Evolutionary conservation across 768 basidiomycete genomes (phyloP).

Genomic region (Pleurotus tuber-regium): DNA sequence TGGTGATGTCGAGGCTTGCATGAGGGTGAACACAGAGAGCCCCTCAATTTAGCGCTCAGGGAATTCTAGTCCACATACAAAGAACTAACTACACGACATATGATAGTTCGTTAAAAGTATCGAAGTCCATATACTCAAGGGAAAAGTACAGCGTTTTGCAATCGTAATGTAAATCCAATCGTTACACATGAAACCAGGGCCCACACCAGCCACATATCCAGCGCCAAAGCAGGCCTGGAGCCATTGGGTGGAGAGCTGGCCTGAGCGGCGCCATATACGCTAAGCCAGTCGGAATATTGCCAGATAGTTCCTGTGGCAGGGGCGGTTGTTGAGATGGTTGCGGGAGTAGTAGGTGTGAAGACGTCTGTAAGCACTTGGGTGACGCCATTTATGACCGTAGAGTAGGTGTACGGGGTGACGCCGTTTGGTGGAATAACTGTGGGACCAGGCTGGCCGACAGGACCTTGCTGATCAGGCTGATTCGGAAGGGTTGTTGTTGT

Average conservation of each 20-base stretch:
- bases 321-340: conserved; percentile 18
- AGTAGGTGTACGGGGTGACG: conserved; percentile 49
- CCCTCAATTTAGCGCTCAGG: no score
- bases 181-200: not conserved
- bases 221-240: not conserved
- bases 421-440: conserved; percentile 38
- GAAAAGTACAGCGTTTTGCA: not conserved
- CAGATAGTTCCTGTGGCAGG: conserved; percentile 38
- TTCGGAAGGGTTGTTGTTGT: conserved; percentile 20
- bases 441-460: conserved; percentile 54
- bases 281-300: conserved; percentile 14
- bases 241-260: conserved; percentile 1
- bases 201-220: not conserved
- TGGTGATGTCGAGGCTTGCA: conserved; percentile 2
- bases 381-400: conserved; percentile 41
- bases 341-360: conserved; percentile 9
- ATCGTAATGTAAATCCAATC: not conserved
- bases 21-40: not conserved
- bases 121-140: not conserved
- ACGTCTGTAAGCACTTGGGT: conserved; percentile 9
- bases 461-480: conserved; percentile 38
- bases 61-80: no score
- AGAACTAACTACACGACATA: no score
- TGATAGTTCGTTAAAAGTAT: no score
- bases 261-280: conserved; percentile 2